A percentile compares a stretch with the other conserved stretches of the same genome.
Conservation (phyloP, 2,329 filamentous ascomycete species). For the Trichophyton rubrum region DNA sequence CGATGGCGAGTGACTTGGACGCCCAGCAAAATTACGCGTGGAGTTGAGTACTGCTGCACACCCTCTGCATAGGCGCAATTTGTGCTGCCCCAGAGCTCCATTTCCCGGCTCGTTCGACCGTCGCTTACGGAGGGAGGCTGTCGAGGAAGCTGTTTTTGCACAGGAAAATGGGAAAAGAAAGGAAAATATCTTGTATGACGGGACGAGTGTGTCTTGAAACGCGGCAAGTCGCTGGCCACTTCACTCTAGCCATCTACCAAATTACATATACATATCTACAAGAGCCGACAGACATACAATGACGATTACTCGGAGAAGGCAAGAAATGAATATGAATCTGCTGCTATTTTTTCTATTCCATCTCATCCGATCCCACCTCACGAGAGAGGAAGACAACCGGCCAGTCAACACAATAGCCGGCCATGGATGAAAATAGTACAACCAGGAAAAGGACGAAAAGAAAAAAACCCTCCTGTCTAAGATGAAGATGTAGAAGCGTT, state of each 20-base stretch:
- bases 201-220: too few relatives aligned
- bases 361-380: conserved; percentile 12
- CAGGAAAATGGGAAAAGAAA: too few relatives aligned
- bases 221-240: too few relatives aligned
- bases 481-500: neutral
- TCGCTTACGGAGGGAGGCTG: too few relatives aligned
- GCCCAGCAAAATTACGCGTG: neutral
- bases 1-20: neutral
- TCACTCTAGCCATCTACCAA: too few relatives aligned
- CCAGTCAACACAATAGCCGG: neutral
- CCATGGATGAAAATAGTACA: neutral
- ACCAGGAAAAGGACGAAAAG: neutral
- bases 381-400: conserved; percentile 22
- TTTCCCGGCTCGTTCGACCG: too few relatives aligned
- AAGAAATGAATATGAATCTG: conserved; percentile 7
- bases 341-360: neutral
- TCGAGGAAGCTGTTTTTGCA: too few relatives aligned
- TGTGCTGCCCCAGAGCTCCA: neutral
- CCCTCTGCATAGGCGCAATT: neutral
- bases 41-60: neutral
- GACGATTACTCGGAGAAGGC: neutral
- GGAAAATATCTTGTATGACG: too few relatives aligned
- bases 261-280: too few relatives aligned
- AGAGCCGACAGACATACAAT: neutral
- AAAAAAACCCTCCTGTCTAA: neutral